Evolutionary conservation across 805 yeast species (phyloP), one percentile per base, ranked within the genome.

Genomic region (Spathaspora boniae): DNA sequence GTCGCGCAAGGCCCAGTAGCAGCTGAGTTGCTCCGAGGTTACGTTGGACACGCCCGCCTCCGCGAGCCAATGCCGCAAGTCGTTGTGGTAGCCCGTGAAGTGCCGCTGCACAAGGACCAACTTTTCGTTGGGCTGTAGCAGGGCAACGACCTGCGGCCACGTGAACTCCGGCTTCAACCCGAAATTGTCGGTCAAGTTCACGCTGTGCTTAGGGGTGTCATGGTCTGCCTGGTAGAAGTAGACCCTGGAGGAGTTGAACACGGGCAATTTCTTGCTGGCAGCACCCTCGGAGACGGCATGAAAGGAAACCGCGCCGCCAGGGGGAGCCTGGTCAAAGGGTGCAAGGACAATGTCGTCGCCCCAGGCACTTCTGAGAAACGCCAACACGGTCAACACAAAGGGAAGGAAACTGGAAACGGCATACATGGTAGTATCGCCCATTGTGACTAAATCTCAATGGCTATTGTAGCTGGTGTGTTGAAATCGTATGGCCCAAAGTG

Each of bases 61-160:
- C 14, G 19, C 36, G n/a, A n/a, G n/a, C n/a, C n/a, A n/a, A n/a
- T n/a, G n/a, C n/a, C n/a, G n/a, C n/a, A n/a, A n/a, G 23, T 18
- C 21, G 34, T 60, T 60, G 37, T 60, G 67, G 35, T 40, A 54
- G 7, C 62, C 65, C 44, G 60, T 60, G 8, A 63, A 63, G 38
- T 60, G 67, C 36, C 67, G 44, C 24, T 54, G 60, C 6, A 60
- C 33, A 26, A 54, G 58, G 14, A 60, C 39, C 21, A 60, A 38
- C 36, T 58, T 60, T 9, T 31, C 29, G 16, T 44, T 29, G 8
- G 34, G 24, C 9, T 28, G 37, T 8, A 54, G 18, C n/a, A 43
- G 30, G 2, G 40, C 30, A 6, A 44, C 17, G 2, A 60, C 45
- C 21, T 51, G 42, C 6, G 33, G 20, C 66, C 66, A 60, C 1